These are phyloP conservation scores for Iris pallida DNA, from an alignment of 116 monocot species.

Conservation along the genomic window DNA sequence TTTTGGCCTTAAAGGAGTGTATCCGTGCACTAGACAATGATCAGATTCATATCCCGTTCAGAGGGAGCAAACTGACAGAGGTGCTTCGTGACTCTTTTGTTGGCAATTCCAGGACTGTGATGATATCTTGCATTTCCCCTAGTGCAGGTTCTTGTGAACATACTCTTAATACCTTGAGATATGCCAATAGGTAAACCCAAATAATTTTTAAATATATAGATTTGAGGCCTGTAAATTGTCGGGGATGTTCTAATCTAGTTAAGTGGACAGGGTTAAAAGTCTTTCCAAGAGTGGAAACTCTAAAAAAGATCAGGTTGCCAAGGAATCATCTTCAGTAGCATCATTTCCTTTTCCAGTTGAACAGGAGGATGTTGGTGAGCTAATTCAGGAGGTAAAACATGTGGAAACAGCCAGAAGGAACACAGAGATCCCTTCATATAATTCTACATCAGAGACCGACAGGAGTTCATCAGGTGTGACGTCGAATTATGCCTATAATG, in stretches of 20 bases:
- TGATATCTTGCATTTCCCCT: constrained; percentile 95
- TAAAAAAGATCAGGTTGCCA: constrained; percentile 60
- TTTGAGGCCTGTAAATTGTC: not conserved
- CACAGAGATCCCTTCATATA: constrained; percentile 32
- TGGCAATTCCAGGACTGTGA: constrained; percentile 85
- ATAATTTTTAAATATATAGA: not conserved
- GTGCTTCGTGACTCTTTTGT: constrained; percentile 96
- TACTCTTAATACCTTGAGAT: constrained; percentile 88
- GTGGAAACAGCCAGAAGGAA: constrained; percentile 33
- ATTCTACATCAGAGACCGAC: constrained; percentile 40
- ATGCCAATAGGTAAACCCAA: constrained; percentile 68
- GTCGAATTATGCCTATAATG: constrained; percentile 34
- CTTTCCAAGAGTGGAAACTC: constrained; percentile 72
- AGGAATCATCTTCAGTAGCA: constrained; percentile 42
- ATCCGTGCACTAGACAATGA: constrained; percentile 94
- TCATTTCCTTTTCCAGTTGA: constrained; percentile 37
- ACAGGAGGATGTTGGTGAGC: constrained; percentile 28
- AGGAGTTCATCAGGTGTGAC: constrained; percentile 28
- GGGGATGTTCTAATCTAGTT: not conserved
- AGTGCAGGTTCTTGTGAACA: constrained; percentile 91
- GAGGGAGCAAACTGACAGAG: constrained; percentile 93
- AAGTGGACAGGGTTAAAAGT: constrained; percentile 67
- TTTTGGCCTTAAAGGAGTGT: constrained; percentile 83
- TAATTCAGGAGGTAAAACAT: constrained; percentile 35
- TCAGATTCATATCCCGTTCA: constrained; percentile 90